These are phyloP conservation scores for Davidsoniella australis DNA, from an alignment of 2,329 filamentous ascomycete species.

Conservation along the genomic window DNA sequence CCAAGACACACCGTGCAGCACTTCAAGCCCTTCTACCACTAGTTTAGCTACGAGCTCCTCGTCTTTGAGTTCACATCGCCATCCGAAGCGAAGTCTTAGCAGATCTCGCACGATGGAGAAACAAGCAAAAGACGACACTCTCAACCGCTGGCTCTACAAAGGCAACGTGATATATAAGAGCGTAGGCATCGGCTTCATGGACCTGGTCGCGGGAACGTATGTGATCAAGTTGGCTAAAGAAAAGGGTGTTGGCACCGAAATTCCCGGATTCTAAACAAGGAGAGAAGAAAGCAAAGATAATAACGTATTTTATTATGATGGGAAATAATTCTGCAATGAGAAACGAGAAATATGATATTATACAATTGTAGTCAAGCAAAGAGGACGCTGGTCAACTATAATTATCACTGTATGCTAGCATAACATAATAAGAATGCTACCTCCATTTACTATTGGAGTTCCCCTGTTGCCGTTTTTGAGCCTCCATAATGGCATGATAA, in stretches of 20 bases:
- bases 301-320: slow-evolving; percentile 2
- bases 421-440: background rate
- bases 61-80: background rate
- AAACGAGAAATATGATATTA: background rate
- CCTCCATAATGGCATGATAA: slow-evolving; percentile 32
- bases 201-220: slow-evolving; percentile 43
- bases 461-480: slow-evolving; percentile 26
- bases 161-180: slow-evolving; percentile 55
- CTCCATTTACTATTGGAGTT: slow-evolving; percentile 15
- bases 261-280: slow-evolving; percentile 31
- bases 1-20: slow-evolving; percentile 5
- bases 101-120: slow-evolving; percentile 17
- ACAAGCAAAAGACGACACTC: slow-evolving; percentile 30
- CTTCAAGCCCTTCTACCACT: background rate
- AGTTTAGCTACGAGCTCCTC: background rate
- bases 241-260: slow-evolving; percentile 34
- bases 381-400: background rate
- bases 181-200: slow-evolving; percentile 50
- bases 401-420: background rate
- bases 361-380: background rate
- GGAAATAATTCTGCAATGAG: background rate
- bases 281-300: background rate
- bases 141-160: slow-evolving; percentile 38
- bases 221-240: slow-evolving; percentile 37
- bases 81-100: slow-evolving; percentile 12